Conservation (phyloP, 2,329 filamentous ascomycete genomes). For the Neofusicoccum laricinum region DNA sequence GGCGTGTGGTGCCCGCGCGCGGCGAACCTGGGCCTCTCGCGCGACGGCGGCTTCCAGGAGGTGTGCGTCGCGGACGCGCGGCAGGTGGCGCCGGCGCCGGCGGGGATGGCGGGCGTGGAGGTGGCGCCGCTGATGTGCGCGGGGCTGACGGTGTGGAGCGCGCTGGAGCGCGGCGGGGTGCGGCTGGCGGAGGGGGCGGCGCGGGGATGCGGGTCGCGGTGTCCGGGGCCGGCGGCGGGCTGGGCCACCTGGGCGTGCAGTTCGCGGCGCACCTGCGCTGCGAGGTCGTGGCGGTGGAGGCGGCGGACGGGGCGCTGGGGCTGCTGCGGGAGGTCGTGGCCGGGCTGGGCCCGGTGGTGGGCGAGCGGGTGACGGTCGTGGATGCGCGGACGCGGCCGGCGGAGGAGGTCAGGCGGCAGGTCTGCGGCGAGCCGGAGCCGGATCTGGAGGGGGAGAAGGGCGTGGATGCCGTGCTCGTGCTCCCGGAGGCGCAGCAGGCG, state of each 20-base stretch:
- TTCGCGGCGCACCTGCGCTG: background rate
- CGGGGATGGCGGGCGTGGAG: constrained; percentile 26
- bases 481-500: background rate
- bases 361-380: background rate
- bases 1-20: background rate
- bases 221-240: background rate
- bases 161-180: constrained; percentile 35
- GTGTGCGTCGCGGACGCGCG: background rate
- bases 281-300: background rate
- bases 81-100: background rate
- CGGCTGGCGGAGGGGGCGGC: constrained; percentile 52
- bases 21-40: background rate
- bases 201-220: constrained; percentile 15
- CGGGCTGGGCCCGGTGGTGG: background rate
- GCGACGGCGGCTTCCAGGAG: background rate
- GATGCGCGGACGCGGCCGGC: background rate
- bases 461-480: background rate
- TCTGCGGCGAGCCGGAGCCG: background rate
- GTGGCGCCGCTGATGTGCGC: constrained; percentile 42
- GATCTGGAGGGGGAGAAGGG: background rate
- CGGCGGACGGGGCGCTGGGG: background rate
- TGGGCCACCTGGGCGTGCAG: background rate
- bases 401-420: background rate
- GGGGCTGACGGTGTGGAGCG: constrained; percentile 42
- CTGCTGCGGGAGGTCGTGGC: background rate